Base-by-base conservation (phyloP, 768 basidiomycete genomes). In the Pleurotus ostreatus region DNA sequence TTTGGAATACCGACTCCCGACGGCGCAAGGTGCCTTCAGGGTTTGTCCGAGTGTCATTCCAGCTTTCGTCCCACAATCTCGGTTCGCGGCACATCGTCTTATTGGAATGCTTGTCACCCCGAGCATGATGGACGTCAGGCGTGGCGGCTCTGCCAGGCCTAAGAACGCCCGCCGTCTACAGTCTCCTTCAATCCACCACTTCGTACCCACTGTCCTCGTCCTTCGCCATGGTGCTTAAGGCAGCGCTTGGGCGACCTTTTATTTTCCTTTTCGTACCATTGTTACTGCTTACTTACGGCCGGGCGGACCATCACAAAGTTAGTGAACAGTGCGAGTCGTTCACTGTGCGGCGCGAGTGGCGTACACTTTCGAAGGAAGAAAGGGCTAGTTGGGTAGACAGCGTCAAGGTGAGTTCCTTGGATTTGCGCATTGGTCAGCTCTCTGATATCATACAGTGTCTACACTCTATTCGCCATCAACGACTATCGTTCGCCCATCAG, bases 331-430 rank as follows among this genome's bases (percentile, higher is more conserved):
- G 51, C 22, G 39, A 39, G 39, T 39, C 51, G 37, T 41, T 18
- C 20, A 53, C 51, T 13, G 51, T 53, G 40, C 57, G 60, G 13
- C 43, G 56, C 13, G 60, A 61, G 47, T 61, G 60, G 60, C 57
- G 57, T n/a, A 55, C 52, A 18, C 26, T 61, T 13, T 48, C 44
- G 12, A 58, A 15, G 11, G 54, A 48, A 15, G 38, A 61, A 18
- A 23, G 44, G 30, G 55, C 54, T 13, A 56, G 39, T 39, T 61
- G 60, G 60, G 58, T 61, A 20, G 22, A 57, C 7, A 51, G 57
- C 20, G 49, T 61, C 25, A 61, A 61, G 46, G 60, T 61, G 20
- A 16, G 38, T 45, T 44, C 41, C 18, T 46, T 13, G 16, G 38
- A 43, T 5, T 15, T 5, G 11, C n/a, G 11, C 40, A 12, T 16